Evolutionary conservation across 345 rosid species (phyloP).

Genomic region (Kernera saxatilis): DNA sequence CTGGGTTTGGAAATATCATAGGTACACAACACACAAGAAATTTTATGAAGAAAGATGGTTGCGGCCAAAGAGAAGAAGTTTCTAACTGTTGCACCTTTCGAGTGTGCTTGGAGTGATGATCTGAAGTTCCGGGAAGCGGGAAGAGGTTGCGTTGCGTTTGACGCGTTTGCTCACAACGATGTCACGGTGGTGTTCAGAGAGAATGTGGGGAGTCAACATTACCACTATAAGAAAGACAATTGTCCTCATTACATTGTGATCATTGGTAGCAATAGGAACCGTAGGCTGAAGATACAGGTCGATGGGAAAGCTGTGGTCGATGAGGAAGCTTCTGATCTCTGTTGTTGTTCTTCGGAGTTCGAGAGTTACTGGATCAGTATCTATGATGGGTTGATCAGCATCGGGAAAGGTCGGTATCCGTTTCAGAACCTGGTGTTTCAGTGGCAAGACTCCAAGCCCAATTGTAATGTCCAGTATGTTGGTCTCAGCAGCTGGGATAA

Average conservation of each 20-base stretch:
- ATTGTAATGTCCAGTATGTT: slow-evolving; percentile 71
- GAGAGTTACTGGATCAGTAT: slow-evolving; percentile 94
- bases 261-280: slow-evolving; percentile 88
- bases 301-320: slow-evolving; percentile 85
- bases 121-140: slow-evolving; percentile 86
- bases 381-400: slow-evolving; percentile 82
- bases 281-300: slow-evolving; percentile 84
- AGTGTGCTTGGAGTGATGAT: slow-evolving; percentile 97
- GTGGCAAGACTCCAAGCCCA: slow-evolving; percentile 89
- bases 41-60: slow-evolving; percentile 31
- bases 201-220: slow-evolving; percentile 87
- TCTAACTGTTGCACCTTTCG: slow-evolving; percentile 93
- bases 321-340: slow-evolving; percentile 64
- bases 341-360: slow-evolving; percentile 66
- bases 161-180: slow-evolving; percentile 92
- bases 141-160: slow-evolving; percentile 93
- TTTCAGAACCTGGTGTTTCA: slow-evolving; percentile 86
- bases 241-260: slow-evolving; percentile 94
- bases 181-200: slow-evolving; percentile 94
- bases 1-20: slow-evolving; percentile 4
- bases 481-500: slow-evolving; percentile 96
- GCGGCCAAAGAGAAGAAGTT: slow-evolving; percentile 58
- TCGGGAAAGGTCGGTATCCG: slow-evolving; percentile 92
- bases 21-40: slow-evolving; percentile 2
- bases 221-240: slow-evolving; percentile 87